Conservation (phyloP, 2,329 filamentous ascomycete species). For the Hypoxylon sp. region DNA sequence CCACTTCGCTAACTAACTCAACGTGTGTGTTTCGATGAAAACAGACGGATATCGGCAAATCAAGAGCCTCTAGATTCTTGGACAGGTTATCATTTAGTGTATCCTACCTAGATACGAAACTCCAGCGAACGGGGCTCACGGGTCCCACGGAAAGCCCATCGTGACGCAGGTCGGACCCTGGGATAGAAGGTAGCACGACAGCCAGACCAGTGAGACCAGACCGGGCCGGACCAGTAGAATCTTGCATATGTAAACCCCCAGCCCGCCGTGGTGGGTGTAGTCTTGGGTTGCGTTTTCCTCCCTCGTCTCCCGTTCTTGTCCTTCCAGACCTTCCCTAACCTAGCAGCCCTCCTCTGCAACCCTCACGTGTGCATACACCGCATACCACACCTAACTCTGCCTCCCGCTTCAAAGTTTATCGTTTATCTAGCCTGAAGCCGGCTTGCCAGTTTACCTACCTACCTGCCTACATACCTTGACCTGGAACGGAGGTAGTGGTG, state of each 20-base stretch:
- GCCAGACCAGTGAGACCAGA: conserved; percentile 17
- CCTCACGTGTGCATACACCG: conserved; percentile 40
- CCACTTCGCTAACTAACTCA: no score
- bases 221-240: conserved; percentile 23
- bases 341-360: conserved; percentile 27
- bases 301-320: conserved; percentile 31
- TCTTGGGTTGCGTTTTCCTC: conserved; percentile 13
- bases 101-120: no score
- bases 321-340: conserved; percentile 32
- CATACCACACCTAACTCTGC: conserved; percentile 13
- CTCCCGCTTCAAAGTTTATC: conserved; percentile 27
- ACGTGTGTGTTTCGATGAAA: no score
- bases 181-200: conserved; percentile 32
- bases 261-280: conserved; percentile 24
- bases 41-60: conserved; percentile 27
- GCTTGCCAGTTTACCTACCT: neutral
- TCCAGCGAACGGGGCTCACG: conserved; percentile 21
- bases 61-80: conserved; percentile 1
- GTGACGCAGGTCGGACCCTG: conserved; percentile 31
- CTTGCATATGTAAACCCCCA: conserved; percentile 32
- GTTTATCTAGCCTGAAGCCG: conserved; percentile 25
- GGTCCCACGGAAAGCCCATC: conserved; percentile 20
- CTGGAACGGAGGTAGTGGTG: conserved; percentile 26
- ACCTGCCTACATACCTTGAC: conserved; percentile 5
- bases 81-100: no score